Base-by-base conservation (phyloP, 768 basidiomycete genomes). In the Albatrellus ellisii region DNA sequence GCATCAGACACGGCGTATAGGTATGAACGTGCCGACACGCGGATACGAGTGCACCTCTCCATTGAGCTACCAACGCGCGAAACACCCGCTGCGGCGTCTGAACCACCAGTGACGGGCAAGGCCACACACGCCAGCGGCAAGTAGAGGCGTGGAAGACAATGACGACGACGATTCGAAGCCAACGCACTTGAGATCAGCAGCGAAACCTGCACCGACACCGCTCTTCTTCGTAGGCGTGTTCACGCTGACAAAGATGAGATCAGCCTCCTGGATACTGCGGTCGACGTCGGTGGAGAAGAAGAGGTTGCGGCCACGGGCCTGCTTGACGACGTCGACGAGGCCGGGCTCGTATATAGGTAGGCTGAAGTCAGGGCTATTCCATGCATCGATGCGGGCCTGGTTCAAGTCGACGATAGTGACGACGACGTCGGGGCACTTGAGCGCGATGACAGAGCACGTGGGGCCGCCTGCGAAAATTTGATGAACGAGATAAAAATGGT, bases 371-470 rank as follows among this genome's bases (percentile, higher is more conserved):
- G 75, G 61, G 58, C 76, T 80, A 66, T 99, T 99, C 95, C 95
- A 99, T 14, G 92, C 94, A 59, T 89, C 86, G 62, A 99, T 77
- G 46, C 95, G 83, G 45, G 80, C 69, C 59, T 91, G 70, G 73
- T 98, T 98, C 53, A 99, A 72, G 64, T 99, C 95, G 55, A 98
- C 95, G 54, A 99, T 99, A 54, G 91, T 99, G 57, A 99, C 94
- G 33, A 66, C 66, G 64, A 97, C 87, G 57, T 92, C 73, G 37
- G 91, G 88, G 59, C 90, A 94, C 62, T 88, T 91, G 52, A 86
- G 69, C 15, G 90, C 90, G 53, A 95, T 88, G 56, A 95, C 90
- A 36, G 91, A 85, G 58, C 90, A 94, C 33, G 91, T 97, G 20
- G 91, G 91, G 26, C 91, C 91, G 57, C 90, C 89, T 91, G 51